Conservation (phyloP, 2,329 filamentous ascomycete species). For the Aspergillus clavatus region DNA sequence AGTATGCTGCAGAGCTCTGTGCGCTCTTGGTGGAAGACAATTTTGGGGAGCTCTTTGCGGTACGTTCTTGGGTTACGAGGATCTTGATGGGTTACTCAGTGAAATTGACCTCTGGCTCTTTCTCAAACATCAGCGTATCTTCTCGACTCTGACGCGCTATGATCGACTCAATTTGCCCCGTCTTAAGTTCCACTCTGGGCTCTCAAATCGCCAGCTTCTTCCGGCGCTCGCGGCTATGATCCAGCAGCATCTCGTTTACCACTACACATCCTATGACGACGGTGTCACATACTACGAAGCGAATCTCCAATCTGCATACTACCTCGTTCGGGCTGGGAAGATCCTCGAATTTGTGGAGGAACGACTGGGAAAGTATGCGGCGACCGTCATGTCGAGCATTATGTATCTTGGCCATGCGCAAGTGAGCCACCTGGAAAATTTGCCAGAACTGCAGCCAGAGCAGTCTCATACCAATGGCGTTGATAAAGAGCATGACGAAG, state of each 20-base stretch:
- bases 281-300: constrained; percentile 74
- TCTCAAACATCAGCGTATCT: constrained; percentile 64
- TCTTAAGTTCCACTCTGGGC: constrained; percentile 65
- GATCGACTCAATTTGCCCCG: constrained; percentile 70
- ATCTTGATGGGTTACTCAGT: neutral
- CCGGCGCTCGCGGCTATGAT: constrained; percentile 79
- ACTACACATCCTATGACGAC: constrained; percentile 60
- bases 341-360: constrained; percentile 70
- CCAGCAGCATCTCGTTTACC: constrained; percentile 80
- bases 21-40: constrained; percentile 81
- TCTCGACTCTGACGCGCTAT: constrained; percentile 69
- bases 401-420: constrained; percentile 71
- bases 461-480: constrained; percentile 21
- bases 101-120: neutral
- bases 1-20: constrained; percentile 82
- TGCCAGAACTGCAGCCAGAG: constrained; percentile 31
- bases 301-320: constrained; percentile 74
- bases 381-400: constrained; percentile 68
- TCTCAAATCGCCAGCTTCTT: constrained; percentile 70
- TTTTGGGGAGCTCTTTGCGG: constrained; percentile 86
- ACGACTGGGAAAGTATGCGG: constrained; percentile 69
- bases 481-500: constrained; percentile 16
- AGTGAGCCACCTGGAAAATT: constrained; percentile 42
- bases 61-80: constrained; percentile 47
- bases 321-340: constrained; percentile 73